Evolutionary conservation across 805 yeast species (phyloP).

Genomic region (Candida argentea): DNA sequence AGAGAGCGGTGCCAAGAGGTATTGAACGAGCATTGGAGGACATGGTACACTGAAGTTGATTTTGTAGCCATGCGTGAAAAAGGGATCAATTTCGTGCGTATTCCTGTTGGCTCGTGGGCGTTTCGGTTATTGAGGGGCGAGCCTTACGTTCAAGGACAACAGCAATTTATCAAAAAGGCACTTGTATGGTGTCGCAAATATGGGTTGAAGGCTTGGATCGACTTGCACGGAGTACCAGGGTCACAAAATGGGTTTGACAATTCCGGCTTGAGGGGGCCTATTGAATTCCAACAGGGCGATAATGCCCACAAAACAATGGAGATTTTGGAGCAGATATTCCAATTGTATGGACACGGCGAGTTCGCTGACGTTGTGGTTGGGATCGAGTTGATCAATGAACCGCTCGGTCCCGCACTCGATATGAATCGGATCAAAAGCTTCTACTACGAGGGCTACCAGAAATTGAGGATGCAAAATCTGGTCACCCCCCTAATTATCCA

Average conservation of each 20-base stretch:
- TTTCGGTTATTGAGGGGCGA: constrained; percentile 40
- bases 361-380: constrained; percentile 25
- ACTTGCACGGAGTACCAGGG: constrained; percentile 76
- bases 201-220: constrained; percentile 61
- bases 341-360: constrained; percentile 24
- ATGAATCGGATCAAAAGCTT: constrained; percentile 15
- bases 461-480: constrained; percentile 19
- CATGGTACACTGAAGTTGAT: constrained; percentile 52
- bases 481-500: constrained; percentile 41
- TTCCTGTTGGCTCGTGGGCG: constrained; percentile 82
- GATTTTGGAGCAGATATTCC: constrained; percentile 23
- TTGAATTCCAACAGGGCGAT: constrained; percentile 22
- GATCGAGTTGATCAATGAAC: constrained; percentile 32
- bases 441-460: constrained; percentile 20
- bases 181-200: constrained; percentile 56
- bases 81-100: constrained; percentile 62
- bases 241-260: constrained; percentile 84
- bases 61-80: constrained; percentile 37
- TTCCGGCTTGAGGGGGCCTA: constrained; percentile 52
- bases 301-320: constrained; percentile 19
- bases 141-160: constrained; percentile 61
- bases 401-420: constrained; percentile 17
- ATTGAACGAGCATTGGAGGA: constrained; percentile 43
- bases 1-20: constrained; percentile 29
- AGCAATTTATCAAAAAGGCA: constrained; percentile 51